A percentile compares a stretch with the other conserved stretches of the same genome.
These are phyloP conservation scores for Brassica juncea DNA, from an alignment of 345 rosid genomes.

Conservation along the genomic window DNA sequence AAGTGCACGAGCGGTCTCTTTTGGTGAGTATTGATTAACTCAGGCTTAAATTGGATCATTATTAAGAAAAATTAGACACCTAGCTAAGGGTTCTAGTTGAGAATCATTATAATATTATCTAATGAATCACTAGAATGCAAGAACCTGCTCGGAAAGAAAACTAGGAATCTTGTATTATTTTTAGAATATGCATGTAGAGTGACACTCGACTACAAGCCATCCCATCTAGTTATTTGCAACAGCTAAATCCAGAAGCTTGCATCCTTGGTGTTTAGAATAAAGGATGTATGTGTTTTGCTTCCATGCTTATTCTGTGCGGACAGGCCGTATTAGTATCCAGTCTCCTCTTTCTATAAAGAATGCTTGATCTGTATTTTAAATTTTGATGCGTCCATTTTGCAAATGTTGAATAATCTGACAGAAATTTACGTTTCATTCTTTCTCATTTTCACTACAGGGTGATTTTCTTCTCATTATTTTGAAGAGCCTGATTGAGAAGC, in stretches of 20 bases:
- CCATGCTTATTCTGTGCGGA: background rate
- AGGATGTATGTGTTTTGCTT: slow-evolving; percentile 11
- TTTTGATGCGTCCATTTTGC: slow-evolving; percentile 3
- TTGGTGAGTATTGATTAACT: slow-evolving; percentile 57
- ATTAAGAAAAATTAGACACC: background rate
- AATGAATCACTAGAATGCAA: background rate
- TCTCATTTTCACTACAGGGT: slow-evolving; percentile 51
- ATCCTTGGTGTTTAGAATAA: slow-evolving; percentile 13
- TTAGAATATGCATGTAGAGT: background rate
- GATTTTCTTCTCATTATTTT: slow-evolving; percentile 90
- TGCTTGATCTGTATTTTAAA: slow-evolving; percentile 6
- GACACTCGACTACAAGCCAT: slow-evolving; percentile 5
- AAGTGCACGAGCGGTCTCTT: slow-evolving; percentile 94
- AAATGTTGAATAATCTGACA: slow-evolving; percentile 7
- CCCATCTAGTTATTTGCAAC: background rate
- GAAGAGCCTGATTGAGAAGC: slow-evolving; percentile 88
- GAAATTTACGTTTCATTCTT: background rate
- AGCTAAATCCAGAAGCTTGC: slow-evolving; percentile 13
- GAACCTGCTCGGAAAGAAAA: background rate
- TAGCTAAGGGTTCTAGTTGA: slow-evolving; percentile 2
- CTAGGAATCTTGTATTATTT: background rate
- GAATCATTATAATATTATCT: background rate
- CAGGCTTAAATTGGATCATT: background rate
- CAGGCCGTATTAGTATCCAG: slow-evolving; percentile 9
- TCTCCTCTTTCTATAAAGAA: slow-evolving; percentile 17